Percentiles rank a stretch among this genome's conserved stretches.
Conservation (phyloP, 805 yeast genomes). For the Lachancea waltii region DNA sequence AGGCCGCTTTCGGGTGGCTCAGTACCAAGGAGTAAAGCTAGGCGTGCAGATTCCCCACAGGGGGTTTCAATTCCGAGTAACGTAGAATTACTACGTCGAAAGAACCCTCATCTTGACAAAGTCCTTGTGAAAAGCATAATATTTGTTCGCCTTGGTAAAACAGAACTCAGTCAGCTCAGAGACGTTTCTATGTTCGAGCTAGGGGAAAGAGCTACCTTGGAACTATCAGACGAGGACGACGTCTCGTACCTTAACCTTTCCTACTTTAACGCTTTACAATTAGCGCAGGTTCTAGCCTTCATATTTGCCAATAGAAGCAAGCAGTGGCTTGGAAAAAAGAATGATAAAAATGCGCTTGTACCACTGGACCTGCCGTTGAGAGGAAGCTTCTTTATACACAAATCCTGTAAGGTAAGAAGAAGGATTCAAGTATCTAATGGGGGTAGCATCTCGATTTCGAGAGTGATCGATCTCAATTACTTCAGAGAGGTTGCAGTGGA, state of each 20-base stretch:
- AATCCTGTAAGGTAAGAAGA: conserved; percentile 1
- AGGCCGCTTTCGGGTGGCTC: conserved; percentile 11
- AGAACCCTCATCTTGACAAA: background rate
- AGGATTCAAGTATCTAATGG: background rate
- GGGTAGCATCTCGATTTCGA: conserved; percentile 2
- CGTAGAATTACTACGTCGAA: background rate
- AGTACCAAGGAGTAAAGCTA: background rate
- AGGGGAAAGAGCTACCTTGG: background rate
- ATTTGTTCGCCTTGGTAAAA: background rate
- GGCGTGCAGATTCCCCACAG: background rate
- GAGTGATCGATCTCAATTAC: conserved; percentile 2
- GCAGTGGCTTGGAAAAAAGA: background rate
- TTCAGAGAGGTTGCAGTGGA: conserved; percentile 8
- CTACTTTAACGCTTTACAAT: conserved; percentile 3
- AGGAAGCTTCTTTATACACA: conserved; percentile 8
- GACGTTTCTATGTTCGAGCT: background rate
- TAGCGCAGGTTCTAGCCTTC: conserved; percentile 2
- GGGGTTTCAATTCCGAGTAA: background rate
- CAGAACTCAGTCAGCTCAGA: background rate
- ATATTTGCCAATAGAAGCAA: conserved; percentile 4
- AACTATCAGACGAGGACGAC: background rate
- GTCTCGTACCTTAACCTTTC: conserved; percentile 1
- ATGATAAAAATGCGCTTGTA: background rate
- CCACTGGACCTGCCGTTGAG: conserved; percentile 3
- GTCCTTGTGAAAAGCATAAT: conserved; percentile 1